Evolutionary conservation across 2,329 filamentous ascomycete genomes (phyloP).

Genomic region (Chaetomiaceae sp.): DNA sequence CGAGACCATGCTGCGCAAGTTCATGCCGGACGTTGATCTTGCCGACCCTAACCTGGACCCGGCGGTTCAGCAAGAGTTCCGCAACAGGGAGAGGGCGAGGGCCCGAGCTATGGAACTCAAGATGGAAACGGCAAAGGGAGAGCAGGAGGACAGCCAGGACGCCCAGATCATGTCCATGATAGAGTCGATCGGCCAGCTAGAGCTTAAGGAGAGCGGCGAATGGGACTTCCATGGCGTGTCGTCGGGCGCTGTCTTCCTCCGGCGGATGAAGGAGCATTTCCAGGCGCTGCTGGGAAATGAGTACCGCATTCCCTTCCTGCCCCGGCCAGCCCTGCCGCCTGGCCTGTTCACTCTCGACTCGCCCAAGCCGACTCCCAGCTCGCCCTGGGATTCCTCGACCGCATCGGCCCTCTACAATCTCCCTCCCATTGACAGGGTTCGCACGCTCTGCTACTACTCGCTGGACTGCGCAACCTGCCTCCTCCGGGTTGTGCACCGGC

Average conservation of each 20-base stretch:
- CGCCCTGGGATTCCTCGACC: constrained; percentile 55
- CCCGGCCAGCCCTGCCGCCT: constrained; percentile 44
- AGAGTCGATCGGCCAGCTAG: constrained; percentile 82
- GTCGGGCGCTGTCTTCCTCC: constrained; percentile 84
- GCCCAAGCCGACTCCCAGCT: constrained; percentile 59
- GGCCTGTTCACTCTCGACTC: constrained; percentile 62
- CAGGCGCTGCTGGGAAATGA: constrained; percentile 68
- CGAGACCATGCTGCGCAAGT: constrained; percentile 71
- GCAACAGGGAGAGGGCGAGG: constrained; percentile 50
- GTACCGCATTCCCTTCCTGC: constrained; percentile 55
- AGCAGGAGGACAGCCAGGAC: constrained; percentile 50
- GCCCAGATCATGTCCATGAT: constrained; percentile 90
- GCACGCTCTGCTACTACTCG: constrained; percentile 50
- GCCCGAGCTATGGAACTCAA: constrained; percentile 41
- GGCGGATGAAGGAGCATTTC: constrained; percentile 82
- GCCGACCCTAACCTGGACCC: constrained; percentile 80
- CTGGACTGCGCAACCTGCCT: constrained; percentile 55
- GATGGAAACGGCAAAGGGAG: constrained; percentile 30
- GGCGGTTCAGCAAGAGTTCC: constrained; percentile 65
- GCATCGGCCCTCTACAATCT: constrained; percentile 59
- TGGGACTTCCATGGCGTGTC: constrained; percentile 96
- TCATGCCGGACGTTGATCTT: constrained; percentile 79
- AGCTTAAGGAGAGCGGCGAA: constrained; percentile 84
- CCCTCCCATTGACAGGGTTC: constrained; percentile 58
- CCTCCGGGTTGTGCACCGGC: constrained; percentile 71